phyloP scores from a whole-genome alignment of 306 rosid species.

The Rosa lucieae region DNA sequence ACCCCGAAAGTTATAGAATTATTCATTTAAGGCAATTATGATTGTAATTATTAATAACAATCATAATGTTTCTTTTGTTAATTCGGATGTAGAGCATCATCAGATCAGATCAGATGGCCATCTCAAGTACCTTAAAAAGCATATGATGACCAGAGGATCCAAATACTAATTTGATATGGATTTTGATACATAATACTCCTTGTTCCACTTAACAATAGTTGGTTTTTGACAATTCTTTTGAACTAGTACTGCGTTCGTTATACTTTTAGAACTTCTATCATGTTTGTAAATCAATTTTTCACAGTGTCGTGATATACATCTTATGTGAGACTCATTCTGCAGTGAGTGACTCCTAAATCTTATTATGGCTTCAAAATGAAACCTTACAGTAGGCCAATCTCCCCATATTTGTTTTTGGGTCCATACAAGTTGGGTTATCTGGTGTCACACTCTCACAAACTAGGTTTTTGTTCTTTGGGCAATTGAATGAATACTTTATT shows the following conservation, averaged over 20 bases:
- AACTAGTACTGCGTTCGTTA: background rate
- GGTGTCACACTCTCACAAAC: background rate
- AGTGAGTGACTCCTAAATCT: too few species aligned
- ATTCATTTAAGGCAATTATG: background rate
- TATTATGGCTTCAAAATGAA: background rate
- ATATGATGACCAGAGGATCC: constrained; percentile 1
- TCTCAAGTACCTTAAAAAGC: background rate
- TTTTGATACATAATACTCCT: background rate
- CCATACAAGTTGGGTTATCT: background rate
- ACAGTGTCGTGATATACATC: too few species aligned
- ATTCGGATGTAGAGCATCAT: background rate
- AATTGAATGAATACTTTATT: background rate
- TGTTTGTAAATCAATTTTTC: background rate
- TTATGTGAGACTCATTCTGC: too few species aligned
- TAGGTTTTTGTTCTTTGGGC: too few species aligned
- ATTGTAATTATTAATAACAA: background rate
- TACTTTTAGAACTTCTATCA: background rate
- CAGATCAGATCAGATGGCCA: constrained; percentile 6
- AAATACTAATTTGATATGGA: background rate
- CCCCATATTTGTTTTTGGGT: background rate
- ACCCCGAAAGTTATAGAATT: background rate
- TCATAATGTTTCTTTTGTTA: background rate
- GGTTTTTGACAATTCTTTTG: background rate
- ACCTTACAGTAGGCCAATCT: background rate
- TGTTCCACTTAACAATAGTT: background rate